Conservation (phyloP, 2,329 filamentous ascomycete species). For the Xylaria sp. region DNA sequence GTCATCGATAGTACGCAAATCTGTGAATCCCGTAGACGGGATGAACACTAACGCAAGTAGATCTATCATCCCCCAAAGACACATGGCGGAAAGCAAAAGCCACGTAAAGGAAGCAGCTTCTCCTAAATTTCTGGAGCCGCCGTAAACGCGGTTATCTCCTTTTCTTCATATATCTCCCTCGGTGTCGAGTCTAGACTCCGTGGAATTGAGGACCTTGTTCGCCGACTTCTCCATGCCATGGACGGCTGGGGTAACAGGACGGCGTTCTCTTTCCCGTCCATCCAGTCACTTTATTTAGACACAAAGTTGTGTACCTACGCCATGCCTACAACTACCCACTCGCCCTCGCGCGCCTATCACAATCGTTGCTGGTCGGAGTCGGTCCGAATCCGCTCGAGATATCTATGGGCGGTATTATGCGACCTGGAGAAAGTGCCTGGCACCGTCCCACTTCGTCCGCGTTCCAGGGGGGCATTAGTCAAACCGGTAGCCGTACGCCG, state of each 20-base stretch:
- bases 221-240: slow-evolving; percentile 39
- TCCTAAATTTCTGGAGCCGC: slow-evolving; percentile 43
- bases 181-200: slow-evolving; percentile 44
- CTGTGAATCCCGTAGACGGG: background rate
- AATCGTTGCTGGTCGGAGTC: slow-evolving; percentile 45
- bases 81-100: background rate
- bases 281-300: slow-evolving; percentile 43
- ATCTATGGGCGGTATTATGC: slow-evolving; percentile 56
- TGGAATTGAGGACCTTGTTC: slow-evolving; percentile 51
- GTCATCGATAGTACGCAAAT: no score
- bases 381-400: slow-evolving; percentile 51
- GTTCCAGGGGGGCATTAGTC: slow-evolving; percentile 48
- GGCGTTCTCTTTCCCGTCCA: background rate
- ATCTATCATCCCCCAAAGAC: no score
- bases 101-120: slow-evolving; percentile 37
- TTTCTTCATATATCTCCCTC: slow-evolving; percentile 52
- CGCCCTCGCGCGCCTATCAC: slow-evolving; percentile 38
- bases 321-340: slow-evolving; percentile 49
- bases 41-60: background rate
- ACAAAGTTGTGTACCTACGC: slow-evolving; percentile 46
- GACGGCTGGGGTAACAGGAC: slow-evolving; percentile 17
- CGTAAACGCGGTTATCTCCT: slow-evolving; percentile 49
- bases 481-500: slow-evolving; percentile 53
- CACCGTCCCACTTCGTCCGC: slow-evolving; percentile 43
- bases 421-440: slow-evolving; percentile 52